Conservation (phyloP, 495 filamentous ascomycete genomes). For the Beverwykella pulmonaria region DNA sequence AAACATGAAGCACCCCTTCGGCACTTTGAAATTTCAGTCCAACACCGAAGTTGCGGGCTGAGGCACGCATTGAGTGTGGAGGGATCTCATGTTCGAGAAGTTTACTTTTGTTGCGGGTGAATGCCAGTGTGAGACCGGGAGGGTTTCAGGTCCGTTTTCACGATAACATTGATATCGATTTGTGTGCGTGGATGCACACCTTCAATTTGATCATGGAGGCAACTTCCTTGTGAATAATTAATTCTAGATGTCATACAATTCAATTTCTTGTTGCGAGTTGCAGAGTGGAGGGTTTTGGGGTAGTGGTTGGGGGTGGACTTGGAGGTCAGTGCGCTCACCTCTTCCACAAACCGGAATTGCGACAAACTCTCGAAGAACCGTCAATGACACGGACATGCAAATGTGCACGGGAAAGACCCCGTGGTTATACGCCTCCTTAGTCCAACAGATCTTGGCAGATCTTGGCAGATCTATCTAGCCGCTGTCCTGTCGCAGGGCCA, state of each 20-base stretch:
- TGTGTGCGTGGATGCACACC: not conserved
- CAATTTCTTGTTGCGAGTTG: not conserved
- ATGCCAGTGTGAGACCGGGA: constrained; percentile 8
- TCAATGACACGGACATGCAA: not conserved
- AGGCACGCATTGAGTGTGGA: constrained; percentile 25
- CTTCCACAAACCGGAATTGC: not conserved
- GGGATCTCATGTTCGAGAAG: constrained; percentile 30
- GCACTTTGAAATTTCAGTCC: not conserved
- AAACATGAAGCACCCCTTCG: constrained; percentile 1
- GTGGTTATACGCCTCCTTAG: not conserved
- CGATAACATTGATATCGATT: constrained; percentile 1
- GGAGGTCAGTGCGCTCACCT: not conserved
- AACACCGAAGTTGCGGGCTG: constrained; percentile 6
- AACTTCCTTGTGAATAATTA: constrained; percentile 2
- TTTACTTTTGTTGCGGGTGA: constrained; percentile 24
- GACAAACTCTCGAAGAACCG: not conserved
- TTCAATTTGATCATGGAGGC: constrained; percentile 20
- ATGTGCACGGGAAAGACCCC: not conserved
- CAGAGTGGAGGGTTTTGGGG: not conserved
- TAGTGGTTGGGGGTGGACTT: not conserved
- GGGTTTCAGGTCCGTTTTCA: constrained; percentile 29
- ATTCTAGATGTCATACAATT: not conserved
- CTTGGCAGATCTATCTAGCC: not conserved
- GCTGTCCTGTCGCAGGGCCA: constrained; percentile 15
- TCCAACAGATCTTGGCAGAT: not conserved